phyloP scores from a whole-genome alignment of 345 rosid genomes.

The Populus tremula region DNA sequence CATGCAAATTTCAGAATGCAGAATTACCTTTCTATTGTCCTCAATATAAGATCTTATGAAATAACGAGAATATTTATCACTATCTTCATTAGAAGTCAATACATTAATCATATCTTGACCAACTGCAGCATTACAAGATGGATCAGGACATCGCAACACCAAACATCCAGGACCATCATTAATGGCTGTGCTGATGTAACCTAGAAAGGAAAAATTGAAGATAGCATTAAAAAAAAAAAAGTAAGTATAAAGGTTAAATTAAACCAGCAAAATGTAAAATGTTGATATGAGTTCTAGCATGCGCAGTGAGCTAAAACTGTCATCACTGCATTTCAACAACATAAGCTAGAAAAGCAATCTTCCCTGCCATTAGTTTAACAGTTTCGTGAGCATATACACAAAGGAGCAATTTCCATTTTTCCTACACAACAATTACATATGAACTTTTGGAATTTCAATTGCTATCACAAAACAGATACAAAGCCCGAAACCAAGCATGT shows the following conservation, averaged over 20 bases:
- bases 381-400: neutral
- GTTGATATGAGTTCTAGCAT: neutral
- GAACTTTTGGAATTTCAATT: neutral
- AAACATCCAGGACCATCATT: slow-evolving; percentile 44
- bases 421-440: neutral
- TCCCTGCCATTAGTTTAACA: neutral
- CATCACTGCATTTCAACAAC: neutral
- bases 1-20: slow-evolving; percentile 11
- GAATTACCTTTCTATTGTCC: slow-evolving; percentile 32
- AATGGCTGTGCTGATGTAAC: slow-evolving; percentile 36
- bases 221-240: neutral
- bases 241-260: neutral
- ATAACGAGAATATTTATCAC: slow-evolving; percentile 27
- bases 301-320: neutral
- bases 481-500: neutral
- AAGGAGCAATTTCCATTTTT: neutral
- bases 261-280: neutral
- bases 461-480: neutral
- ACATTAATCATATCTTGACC: slow-evolving; percentile 34
- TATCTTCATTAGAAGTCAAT: slow-evolving; percentile 29
- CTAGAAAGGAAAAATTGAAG: slow-evolving; percentile 7
- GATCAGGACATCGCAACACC: slow-evolving; percentile 42
- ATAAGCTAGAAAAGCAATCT: neutral
- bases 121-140: slow-evolving; percentile 37
- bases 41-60: slow-evolving; percentile 36